Base-by-base conservation (phyloP, 306 rosid genomes). In the Heteromeles arbutifolia region DNA sequence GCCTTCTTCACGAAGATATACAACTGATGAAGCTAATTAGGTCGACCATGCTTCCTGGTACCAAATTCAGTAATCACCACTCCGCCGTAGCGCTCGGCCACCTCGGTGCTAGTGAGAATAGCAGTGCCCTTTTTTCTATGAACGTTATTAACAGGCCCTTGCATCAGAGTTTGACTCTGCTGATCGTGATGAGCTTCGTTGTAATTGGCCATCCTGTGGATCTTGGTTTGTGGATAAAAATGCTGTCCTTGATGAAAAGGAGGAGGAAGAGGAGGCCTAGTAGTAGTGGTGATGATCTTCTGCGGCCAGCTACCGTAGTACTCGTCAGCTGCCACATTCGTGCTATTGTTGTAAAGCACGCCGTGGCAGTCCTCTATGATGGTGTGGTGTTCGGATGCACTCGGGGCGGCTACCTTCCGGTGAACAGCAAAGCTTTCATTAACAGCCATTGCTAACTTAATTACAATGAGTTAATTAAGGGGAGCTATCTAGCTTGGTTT, bases 1-100 rank as follows among this genome's bases (percentile, higher is more conserved):
- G 41, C 41, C 41, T 37, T 37, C 41, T 6, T 9, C 41, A 37
- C 10, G 41, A 37, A 7, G 8, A 37, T 37, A 37, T 37, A 37
- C 41, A 37, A 37, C 41, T 37, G 41, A 37, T 37, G 41, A 37
- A 37, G 9, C 41, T 14, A 54, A 54, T 15, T 17, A 24, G 31
- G 65, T 8, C 65, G 65, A 58, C 31, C 7, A 59, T 22, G 4
- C 26, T 59, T 59, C 65, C 3, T 25, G 19, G 8, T 11, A 59
- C 31, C 31, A 59, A 11, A 12, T 25, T 59, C 32, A 74, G 78
- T 74, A 21, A 63, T 6, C 48, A 63, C 9, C 10, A 11, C 0
- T 8, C 78, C 79, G 10, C 77, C 74, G n/a, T 19, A 37, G 18
- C 14, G 25, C 57, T 69, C 19, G 44, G 82, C 80, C 24, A 65